Evolutionary conservation across 768 basidiomycete species (phyloP).

Genomic region (Boletus speciosus): DNA sequence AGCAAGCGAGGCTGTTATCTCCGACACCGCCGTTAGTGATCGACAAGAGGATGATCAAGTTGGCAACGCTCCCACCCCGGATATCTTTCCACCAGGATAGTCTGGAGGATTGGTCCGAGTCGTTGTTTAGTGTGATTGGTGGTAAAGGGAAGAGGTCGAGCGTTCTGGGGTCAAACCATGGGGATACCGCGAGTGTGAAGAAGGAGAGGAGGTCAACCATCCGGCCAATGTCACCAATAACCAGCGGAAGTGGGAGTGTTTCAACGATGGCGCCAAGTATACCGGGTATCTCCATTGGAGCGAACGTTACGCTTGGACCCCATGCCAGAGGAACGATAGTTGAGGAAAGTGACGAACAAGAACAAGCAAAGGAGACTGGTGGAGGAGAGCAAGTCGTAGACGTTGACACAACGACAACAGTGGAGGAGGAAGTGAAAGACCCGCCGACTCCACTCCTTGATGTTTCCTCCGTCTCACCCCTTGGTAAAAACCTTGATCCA

Average conservation of each 20-base stretch:
- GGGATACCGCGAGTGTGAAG: constrained; percentile 1
- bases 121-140: constrained; percentile 52
- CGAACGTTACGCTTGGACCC: constrained; percentile 17
- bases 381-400: neutral
- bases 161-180: neutral
- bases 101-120: constrained; percentile 52
- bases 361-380: neutral
- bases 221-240: constrained; percentile 9
- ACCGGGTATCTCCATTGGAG: constrained; percentile 19
- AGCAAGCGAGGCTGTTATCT: constrained; percentile 6
- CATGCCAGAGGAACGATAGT: constrained; percentile 6
- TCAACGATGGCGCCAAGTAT: constrained; percentile 7
- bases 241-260: neutral
- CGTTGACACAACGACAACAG: neutral
- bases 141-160: constrained; percentile 15
- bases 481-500: constrained; percentile 9
- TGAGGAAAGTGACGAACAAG: constrained; percentile 14
- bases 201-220: constrained; percentile 19
- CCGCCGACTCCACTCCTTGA: constrained; percentile 12
- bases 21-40: constrained; percentile 34
- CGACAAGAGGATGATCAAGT: constrained; percentile 20
- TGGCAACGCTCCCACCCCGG: constrained; percentile 43
- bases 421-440: neutral
- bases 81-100: constrained; percentile 50
- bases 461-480: constrained; percentile 8